Percentiles rank a stretch among this genome's conserved stretches.
Conservation (phyloP, 257 asterid genomes). For the Cruciata laevipes region DNA sequence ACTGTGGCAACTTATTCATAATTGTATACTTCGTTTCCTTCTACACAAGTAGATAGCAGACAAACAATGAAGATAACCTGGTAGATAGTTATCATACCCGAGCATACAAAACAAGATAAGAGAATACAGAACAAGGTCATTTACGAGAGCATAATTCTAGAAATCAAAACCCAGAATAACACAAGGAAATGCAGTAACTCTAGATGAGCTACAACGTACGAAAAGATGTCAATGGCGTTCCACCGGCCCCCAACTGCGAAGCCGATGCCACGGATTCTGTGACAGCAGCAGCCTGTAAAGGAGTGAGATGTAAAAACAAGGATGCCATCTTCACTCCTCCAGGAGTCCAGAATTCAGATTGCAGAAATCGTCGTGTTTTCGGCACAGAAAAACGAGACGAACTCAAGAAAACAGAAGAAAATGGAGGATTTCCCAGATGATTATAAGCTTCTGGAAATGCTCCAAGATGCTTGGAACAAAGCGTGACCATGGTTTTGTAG, state of each 20-base stretch:
- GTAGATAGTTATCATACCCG: too few species aligned
- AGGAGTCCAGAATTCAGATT: constrained; percentile 1
- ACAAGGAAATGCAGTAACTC: not conserved
- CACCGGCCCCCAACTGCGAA: not conserved
- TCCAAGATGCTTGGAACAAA: not conserved
- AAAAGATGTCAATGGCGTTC: not conserved
- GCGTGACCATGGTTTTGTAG: not conserved
- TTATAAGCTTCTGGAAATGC: not conserved
- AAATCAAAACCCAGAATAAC: not conserved
- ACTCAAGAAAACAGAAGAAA: not conserved
- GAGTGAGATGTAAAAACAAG: not conserved
- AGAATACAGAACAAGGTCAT: not conserved
- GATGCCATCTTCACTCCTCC: not conserved
- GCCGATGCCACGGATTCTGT: constrained; percentile 1
- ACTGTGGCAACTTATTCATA: not conserved
- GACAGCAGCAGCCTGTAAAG: not conserved
- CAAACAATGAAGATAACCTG: too few species aligned
- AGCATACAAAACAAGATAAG: too few species aligned
- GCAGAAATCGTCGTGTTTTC: not conserved
- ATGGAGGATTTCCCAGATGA: not conserved
- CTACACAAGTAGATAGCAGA: too few species aligned
- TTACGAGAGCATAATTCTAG: not conserved
- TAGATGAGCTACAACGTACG: not conserved
- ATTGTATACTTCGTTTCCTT: too few species aligned
- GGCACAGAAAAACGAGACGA: not conserved